phyloP scores from a whole-genome alignment of 176 grass and related monocot species.

The Phragmites australis region DNA sequence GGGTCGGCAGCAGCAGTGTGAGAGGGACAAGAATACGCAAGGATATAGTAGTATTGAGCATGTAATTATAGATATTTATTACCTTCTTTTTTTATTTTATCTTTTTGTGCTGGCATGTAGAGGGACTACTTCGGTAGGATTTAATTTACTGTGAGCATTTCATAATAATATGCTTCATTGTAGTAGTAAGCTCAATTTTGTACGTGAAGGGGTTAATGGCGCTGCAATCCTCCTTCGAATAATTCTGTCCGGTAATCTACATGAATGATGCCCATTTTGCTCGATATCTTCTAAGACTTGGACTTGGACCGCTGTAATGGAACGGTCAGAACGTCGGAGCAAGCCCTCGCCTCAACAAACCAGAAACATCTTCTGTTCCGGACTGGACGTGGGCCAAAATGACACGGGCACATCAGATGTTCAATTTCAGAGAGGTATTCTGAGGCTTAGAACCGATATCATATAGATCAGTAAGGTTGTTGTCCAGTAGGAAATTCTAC shows the following conservation, averaged over 20 bases:
- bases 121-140: neutral
- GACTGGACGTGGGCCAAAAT: too few species aligned
- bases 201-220: too few species aligned
- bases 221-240: too few species aligned
- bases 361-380: too few species aligned
- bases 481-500: slow-evolving; percentile 22
- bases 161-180: slow-evolving; percentile 22
- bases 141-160: slow-evolving; percentile 11
- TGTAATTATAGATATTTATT: neutral
- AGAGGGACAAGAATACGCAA: neutral
- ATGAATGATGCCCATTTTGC: neutral
- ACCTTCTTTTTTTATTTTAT: neutral
- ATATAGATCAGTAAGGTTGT: neutral
- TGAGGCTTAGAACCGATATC: neutral
- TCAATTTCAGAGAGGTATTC: too few species aligned
- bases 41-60: slow-evolving; percentile 17
- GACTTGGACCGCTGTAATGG: too few species aligned
- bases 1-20: slow-evolving; percentile 24
- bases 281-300: too few species aligned
- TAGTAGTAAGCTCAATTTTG: slow-evolving; percentile 21
- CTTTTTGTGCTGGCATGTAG: slow-evolving; percentile 21
- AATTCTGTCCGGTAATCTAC: too few species aligned
- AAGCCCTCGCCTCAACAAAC: too few species aligned
- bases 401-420: too few species aligned
- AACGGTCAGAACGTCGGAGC: too few species aligned